Percentiles rank a stretch among this genome's conserved stretches.
Conservation (phyloP, 805 yeast genomes). For the Metschnikowia rubicola region DNA sequence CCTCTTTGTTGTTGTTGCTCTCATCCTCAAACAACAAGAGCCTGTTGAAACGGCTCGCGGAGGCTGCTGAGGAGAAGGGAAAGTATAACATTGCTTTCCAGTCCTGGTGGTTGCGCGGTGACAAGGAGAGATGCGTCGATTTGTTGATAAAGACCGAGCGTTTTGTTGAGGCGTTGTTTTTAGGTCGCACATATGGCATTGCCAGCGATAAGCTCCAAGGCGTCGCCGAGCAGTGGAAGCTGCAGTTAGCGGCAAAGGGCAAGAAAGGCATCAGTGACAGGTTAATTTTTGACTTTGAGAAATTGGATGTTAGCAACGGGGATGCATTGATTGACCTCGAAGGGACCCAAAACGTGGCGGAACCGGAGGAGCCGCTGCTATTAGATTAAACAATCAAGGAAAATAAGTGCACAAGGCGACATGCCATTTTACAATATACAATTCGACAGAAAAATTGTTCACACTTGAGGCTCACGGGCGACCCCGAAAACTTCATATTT, state of each 20-base stretch:
- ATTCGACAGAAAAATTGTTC: background rate
- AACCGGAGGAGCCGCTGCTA: constrained; percentile 8
- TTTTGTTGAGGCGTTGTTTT: constrained; percentile 78
- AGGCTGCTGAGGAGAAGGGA: constrained; percentile 65
- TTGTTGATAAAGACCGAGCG: constrained; percentile 67
- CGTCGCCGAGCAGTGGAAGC: constrained; percentile 66
- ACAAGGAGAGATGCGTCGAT: constrained; percentile 57
- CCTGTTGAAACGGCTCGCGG: constrained; percentile 62
- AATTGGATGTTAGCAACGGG: constrained; percentile 15
- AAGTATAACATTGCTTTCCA: constrained; percentile 88
- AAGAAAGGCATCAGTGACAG: constrained; percentile 60
- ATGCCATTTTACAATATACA: background rate
- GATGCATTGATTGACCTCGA: constrained; percentile 20
- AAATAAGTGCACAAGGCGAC: background rate
- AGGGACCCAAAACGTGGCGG: background rate
- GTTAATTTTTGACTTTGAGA: constrained; percentile 42
- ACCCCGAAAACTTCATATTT: constrained; percentile 15
- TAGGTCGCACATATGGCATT: constrained; percentile 66
- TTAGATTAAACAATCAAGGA: constrained; percentile 1
- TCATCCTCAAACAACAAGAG: constrained; percentile 72
- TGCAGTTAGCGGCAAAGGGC: constrained; percentile 46
- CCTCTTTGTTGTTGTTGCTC: constrained; percentile 76
- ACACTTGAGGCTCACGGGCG: background rate
- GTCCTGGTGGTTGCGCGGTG: constrained; percentile 84
- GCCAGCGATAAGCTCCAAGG: constrained; percentile 39